phyloP scores from a whole-genome alignment of 140 eudicot genomes.

The Anethum foeniculum region DNA sequence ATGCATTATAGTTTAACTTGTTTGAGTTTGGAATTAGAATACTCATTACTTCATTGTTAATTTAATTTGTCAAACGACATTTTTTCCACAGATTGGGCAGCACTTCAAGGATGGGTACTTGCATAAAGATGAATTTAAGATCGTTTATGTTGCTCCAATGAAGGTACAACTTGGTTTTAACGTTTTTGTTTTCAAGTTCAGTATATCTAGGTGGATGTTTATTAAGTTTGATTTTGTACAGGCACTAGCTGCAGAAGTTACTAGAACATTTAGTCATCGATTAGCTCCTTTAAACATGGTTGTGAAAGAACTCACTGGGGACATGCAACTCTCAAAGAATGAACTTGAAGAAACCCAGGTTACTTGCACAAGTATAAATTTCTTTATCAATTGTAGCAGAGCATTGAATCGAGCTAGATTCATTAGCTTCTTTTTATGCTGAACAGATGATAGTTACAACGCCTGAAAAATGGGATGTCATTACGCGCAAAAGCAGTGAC shows the following conservation, averaged over 20 bases:
- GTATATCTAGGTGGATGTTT: conserved; percentile 9
- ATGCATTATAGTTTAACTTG: background rate
- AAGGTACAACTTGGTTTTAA: conserved; percentile 47
- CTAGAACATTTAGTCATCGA: conserved; percentile 81
- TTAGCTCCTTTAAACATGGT: conserved; percentile 77
- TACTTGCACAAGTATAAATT: conserved; percentile 12
- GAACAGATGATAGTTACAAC: conserved; percentile 97
- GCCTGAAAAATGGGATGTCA: conserved; percentile 99
- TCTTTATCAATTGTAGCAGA: background rate
- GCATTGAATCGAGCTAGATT: background rate
- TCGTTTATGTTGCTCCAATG: conserved; percentile 99
- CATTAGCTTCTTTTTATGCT: conserved; percentile 11
- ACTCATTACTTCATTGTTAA: conserved; percentile 9
- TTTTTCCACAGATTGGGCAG: conserved; percentile 55
- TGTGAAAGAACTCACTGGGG: conserved; percentile 99
- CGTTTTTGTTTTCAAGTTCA: conserved; percentile 6
- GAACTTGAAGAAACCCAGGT: conserved; percentile 99
- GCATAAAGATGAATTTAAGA: conserved; percentile 94
- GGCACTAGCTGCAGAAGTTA: conserved; percentile 99
- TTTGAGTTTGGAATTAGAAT: background rate
- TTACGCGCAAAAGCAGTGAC: conserved; percentile 98
- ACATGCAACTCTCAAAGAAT: conserved; percentile 88
- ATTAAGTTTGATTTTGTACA: conserved; percentile 8
- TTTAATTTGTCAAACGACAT: conserved; percentile 16
- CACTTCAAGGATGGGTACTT: conserved; percentile 93